phyloP scores from a whole-genome alignment of 345 rosid species.

The Boechera retrofracta region DNA sequence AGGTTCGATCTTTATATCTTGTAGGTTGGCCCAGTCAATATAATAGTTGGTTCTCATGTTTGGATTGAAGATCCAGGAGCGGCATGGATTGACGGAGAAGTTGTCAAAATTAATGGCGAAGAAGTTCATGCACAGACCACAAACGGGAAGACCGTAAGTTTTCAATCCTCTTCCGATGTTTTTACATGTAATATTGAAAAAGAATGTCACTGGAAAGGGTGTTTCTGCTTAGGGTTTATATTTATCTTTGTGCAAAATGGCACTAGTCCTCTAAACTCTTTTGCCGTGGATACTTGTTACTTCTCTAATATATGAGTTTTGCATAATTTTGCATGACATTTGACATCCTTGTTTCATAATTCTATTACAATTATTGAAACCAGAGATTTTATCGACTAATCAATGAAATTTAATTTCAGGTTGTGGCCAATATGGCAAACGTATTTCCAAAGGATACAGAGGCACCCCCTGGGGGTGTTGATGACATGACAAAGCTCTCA shows the following conservation, averaged over 20 bases:
- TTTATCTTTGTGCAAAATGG: constrained; percentile 13
- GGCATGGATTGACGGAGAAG: constrained; percentile 99
- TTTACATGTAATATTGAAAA: constrained; percentile 32
- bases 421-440: constrained; percentile 76
- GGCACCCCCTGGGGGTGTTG: constrained; percentile 98
- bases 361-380: constrained; percentile 18
- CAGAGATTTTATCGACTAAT: constrained; percentile 4
- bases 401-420: constrained; percentile 55
- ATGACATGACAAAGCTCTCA: constrained; percentile 99
- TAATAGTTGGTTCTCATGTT: constrained; percentile 94
- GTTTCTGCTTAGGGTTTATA: constrained; percentile 13
- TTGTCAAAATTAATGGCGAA: constrained; percentile 69
- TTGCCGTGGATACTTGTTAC: constrained; percentile 4
- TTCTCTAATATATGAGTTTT: constrained; percentile 4
- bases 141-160: constrained; percentile 79
- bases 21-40: constrained; percentile 85
- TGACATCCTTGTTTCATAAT: background rate
- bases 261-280: background rate
- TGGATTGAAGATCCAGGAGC: constrained; percentile 85
- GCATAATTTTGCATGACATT: background rate
- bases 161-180: constrained; percentile 10
- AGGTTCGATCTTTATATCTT: constrained; percentile 9
- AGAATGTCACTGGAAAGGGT: constrained; percentile 15
- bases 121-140: constrained; percentile 74
- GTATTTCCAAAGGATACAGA: constrained; percentile 95